Evolutionary conservation across 192 early-diverging fungal genomes (phyloP), one percentile per base, ranked within the genome.

Genomic region (Globomyces pollinis-pini): DNA sequence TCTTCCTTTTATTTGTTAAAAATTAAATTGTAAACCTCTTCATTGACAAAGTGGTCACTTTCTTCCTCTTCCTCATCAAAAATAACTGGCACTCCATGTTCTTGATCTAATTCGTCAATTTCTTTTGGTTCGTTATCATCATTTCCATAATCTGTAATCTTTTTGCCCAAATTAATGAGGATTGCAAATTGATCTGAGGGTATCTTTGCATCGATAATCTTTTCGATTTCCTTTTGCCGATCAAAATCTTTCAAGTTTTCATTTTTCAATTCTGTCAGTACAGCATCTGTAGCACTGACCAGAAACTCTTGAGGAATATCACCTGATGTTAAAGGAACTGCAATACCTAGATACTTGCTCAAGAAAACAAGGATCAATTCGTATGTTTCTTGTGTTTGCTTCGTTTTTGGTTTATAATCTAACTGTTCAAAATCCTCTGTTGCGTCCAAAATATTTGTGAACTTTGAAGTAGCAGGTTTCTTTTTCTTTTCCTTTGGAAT

Each of bases 21-120:
- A n/a, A 38, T 39, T 15, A 84, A 77, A n/a, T n/a, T n/a, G n/a
- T n/a, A n/a, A n/a, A n/a, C n/a, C 26, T 84, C 78, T 13, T 78
- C 76, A 9, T 71, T 63, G 31, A 72, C 70, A 26, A 55, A 61
- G 16, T 82, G 71, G 0, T 74, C 75, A 13, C 80, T 80, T 8
- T 86, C 87, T 16, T 96, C 93, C 11, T 94, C 90, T 13, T 93
- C 92, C 42, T 93, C 94, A 59, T 93, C 94, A 71, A 99, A 95
- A 0, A 93, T 88, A 13, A 98, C 94, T 2, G 94, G 93, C 15
- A 98, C 90, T 42, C 93, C 94, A 9, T 86, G 67, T 61, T 92
- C 88, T 38, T 96, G 91, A 38, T 93, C 95, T 29, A 82, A 41
- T 1, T 50, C 71, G 16, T 62, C 75, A 32, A 75, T 75, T 29